A percentile compares a stretch with the other conserved stretches of the same genome.
Conservation (phyloP, 2,329 filamentous ascomycete genomes). For the Chlorencoelia australis region DNA sequence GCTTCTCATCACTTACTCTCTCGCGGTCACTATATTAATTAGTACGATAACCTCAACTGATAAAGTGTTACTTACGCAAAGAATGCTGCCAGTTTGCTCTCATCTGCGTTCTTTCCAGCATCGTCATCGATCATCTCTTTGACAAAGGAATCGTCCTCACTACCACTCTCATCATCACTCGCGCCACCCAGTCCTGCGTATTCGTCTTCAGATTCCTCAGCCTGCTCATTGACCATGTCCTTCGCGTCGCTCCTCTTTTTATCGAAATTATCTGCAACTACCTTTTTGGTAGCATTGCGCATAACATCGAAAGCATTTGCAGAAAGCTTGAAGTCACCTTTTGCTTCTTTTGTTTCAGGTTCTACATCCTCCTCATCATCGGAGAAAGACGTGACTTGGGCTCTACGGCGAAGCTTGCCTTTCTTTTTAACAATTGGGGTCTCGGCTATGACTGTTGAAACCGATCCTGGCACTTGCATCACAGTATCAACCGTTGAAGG, state of each 20-base stretch:
- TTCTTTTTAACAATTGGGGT: slow-evolving; percentile 57
- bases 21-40: slow-evolving; percentile 55
- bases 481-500: slow-evolving; percentile 64
- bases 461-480: slow-evolving; percentile 23
- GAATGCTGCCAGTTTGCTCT: slow-evolving; percentile 72
- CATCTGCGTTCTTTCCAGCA: slow-evolving; percentile 65
- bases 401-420: slow-evolving; percentile 43
- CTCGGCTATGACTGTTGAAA: slow-evolving; percentile 37
- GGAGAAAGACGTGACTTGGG: slow-evolving; percentile 34
- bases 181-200: slow-evolving; percentile 88
- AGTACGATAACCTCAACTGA: slow-evolving; percentile 6
- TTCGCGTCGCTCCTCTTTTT: slow-evolving; percentile 81
- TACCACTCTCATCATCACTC: slow-evolving; percentile 76
- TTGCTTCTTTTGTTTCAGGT: slow-evolving; percentile 13
- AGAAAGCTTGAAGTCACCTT: slow-evolving; percentile 30
- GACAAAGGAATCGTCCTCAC: slow-evolving; percentile 63
- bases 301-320: slow-evolving; percentile 40
- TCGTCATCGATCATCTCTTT: slow-evolving; percentile 87
- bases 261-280: slow-evolving; percentile 53
- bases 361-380: slow-evolving; percentile 21
- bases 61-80: slow-evolving; percentile 61
- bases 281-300: slow-evolving; percentile 54
- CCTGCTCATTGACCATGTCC: slow-evolving; percentile 83
- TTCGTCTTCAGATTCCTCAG: slow-evolving; percentile 95
- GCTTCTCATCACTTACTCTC: slow-evolving; percentile 71